These are phyloP conservation scores for Pichia phayaonensis DNA, from an alignment of 805 yeast genomes.

Conservation along the genomic window DNA sequence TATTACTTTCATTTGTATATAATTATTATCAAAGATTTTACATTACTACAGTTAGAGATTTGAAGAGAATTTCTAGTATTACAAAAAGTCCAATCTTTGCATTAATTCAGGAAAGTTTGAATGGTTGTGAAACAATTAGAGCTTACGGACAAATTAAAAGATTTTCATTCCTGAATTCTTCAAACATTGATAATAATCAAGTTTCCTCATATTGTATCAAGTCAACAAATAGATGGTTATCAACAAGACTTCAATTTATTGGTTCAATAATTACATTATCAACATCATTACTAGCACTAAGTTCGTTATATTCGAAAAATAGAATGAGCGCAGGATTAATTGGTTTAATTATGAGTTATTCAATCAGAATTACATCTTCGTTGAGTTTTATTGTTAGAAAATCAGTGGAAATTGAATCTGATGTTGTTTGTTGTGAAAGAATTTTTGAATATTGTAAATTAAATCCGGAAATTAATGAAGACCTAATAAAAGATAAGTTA, in stretches of 20 bases:
- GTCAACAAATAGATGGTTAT: slow-evolving; percentile 58
- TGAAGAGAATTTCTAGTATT: slow-evolving; percentile 63
- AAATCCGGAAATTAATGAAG: slow-evolving; percentile 65
- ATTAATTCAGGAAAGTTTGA: slow-evolving; percentile 72
- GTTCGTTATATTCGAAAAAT: slow-evolving; percentile 30
- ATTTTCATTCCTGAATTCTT: slow-evolving; percentile 48
- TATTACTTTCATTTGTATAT: slow-evolving; percentile 46
- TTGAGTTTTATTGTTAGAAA: slow-evolving; percentile 51
- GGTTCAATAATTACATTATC: slow-evolving; percentile 49
- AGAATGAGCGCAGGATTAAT: slow-evolving; percentile 52
- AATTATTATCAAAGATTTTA: slow-evolving; percentile 65
- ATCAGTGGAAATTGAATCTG: slow-evolving; percentile 57
- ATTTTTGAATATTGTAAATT: slow-evolving; percentile 80
- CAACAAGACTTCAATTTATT: slow-evolving; percentile 52
- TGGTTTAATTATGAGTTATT: slow-evolving; percentile 59
- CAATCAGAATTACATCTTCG: slow-evolving; percentile 46
- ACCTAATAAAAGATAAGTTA: slow-evolving; percentile 30
- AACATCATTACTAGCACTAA: slow-evolving; percentile 41
- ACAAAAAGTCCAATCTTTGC: slow-evolving; percentile 75
- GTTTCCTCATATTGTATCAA: slow-evolving; percentile 42
- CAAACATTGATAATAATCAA: slow-evolving; percentile 42
- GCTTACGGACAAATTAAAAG: slow-evolving; percentile 66
- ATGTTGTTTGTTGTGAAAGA: slow-evolving; percentile 81
- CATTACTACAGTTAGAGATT: slow-evolving; percentile 64
- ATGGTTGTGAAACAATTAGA: slow-evolving; percentile 69